Conservation (phyloP, 1,284 basidiomycete species). For the Tausonia pullulans region DNA sequence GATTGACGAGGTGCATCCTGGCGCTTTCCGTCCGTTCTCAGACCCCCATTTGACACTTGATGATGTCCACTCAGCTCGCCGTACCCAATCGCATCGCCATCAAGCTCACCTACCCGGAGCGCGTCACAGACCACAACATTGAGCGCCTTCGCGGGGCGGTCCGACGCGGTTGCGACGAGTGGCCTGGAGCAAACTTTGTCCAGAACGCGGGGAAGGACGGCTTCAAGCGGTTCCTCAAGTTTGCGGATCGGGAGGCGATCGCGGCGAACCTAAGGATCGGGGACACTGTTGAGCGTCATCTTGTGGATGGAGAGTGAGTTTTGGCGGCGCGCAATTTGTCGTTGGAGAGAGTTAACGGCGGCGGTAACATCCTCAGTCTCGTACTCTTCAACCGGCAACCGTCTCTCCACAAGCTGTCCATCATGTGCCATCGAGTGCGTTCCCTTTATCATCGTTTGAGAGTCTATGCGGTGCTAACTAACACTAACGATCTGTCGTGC, state of each 20-base stretch:
- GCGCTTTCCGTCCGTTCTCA: background rate
- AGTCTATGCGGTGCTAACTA: too few species aligned
- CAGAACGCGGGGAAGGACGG: conserved; percentile 44
- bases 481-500: too few species aligned
- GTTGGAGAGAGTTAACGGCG: conserved; percentile 12
- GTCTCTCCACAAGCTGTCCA: conserved; percentile 94
- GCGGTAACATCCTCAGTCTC: conserved; percentile 40
- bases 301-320: conserved; percentile 77
- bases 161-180: conserved; percentile 78
- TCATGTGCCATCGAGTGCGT: conserved; percentile 91
- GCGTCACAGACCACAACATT: conserved; percentile 88
- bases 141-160: conserved; percentile 65
- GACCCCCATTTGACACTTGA: background rate
- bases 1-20: conserved; percentile 62
- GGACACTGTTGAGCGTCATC: conserved; percentile 85
- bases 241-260: conserved; percentile 60
- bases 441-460: background rate
- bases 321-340: background rate
- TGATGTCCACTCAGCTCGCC: conserved; percentile 48
- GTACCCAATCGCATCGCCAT: conserved; percentile 94
- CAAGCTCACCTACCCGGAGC: conserved; percentile 90
- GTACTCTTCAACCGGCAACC: conserved; percentile 99
- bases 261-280: conserved; percentile 71
- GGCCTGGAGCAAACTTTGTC: conserved; percentile 95
- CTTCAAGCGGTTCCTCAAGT: conserved; percentile 78